Conservation (phyloP, 2,329 filamentous ascomycete species). For the Pseudovirgaria hyperparasitica region DNA sequence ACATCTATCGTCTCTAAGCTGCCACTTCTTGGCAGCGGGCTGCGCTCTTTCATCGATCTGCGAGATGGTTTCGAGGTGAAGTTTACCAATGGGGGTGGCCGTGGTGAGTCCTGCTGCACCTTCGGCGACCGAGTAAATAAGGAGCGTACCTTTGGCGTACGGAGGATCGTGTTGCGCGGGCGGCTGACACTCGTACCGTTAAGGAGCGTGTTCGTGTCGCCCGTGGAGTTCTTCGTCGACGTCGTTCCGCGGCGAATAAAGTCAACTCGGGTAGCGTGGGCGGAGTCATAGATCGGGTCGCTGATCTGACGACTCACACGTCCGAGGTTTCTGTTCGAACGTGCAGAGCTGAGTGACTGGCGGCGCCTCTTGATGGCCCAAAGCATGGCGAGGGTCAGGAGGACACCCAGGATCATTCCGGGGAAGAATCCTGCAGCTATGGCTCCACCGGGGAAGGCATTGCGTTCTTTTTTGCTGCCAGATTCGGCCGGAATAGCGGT, state of each 20-base stretch:
- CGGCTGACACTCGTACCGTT: constrained; percentile 7
- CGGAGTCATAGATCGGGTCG: constrained; percentile 25
- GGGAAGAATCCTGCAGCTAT: constrained; percentile 26
- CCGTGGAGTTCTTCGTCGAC: constrained; percentile 12
- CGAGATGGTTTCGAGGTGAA: constrained; percentile 10
- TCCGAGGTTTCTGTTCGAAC: constrained; percentile 25
- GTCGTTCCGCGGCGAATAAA: constrained; percentile 21
- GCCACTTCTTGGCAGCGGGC: constrained; percentile 12
- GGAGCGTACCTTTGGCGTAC: constrained; percentile 15
- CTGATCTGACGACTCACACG: constrained; percentile 24
- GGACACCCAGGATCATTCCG: constrained; percentile 21
- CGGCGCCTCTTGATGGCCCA: constrained; percentile 23
- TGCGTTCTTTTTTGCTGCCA: too few species aligned
- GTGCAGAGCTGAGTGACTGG: constrained; percentile 14
- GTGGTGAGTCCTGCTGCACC: constrained; percentile 12
- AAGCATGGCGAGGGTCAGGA: constrained; percentile 16
- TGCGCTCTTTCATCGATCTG: constrained; percentile 5
- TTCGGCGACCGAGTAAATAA: constrained; percentile 11
- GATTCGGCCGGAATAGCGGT: too few species aligned
- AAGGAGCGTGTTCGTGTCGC: constrained; percentile 1
- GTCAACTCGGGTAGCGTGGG: constrained; percentile 21
- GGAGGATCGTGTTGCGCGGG: constrained; percentile 15
- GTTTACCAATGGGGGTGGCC: constrained; percentile 15
- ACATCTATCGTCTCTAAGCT: constrained; percentile 33
- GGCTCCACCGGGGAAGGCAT: constrained; percentile 21